phyloP scores from a whole-genome alignment of 2,329 filamentous ascomycete genomes.

The Claviceps spartinae region DNA sequence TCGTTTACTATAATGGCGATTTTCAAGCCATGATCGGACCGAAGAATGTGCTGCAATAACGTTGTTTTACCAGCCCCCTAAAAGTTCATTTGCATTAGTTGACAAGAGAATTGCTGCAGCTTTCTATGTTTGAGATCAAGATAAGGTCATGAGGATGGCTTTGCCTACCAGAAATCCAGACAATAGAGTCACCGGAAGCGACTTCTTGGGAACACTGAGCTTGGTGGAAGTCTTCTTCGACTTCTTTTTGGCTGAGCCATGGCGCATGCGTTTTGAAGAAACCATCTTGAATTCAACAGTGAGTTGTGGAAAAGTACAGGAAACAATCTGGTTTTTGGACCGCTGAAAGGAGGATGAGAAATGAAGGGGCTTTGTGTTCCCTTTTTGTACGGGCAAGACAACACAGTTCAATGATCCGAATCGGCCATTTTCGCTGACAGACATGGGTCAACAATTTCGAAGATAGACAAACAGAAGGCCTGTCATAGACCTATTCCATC shows the following conservation, averaged over 20 bases:
- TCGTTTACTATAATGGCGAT: slow-evolving; percentile 66
- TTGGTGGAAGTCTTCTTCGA: slow-evolving; percentile 2
- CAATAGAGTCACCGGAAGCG: slow-evolving; percentile 21
- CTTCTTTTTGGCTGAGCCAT: not conserved
- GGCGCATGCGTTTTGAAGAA: not conserved
- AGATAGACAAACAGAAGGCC: not conserved
- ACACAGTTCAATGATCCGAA: not conserved
- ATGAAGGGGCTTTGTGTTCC: no score
- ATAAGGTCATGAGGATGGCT: no score
- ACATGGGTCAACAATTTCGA: not conserved
- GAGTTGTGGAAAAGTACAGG: no score
- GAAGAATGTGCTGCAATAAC: slow-evolving; percentile 53
- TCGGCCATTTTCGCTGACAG: not conserved
- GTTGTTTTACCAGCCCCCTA: slow-evolving; percentile 61
- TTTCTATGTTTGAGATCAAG: no score
- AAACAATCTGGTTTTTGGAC: no score
- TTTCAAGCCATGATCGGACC: slow-evolving; percentile 50
- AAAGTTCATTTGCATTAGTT: no score
- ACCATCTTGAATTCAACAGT: not conserved
- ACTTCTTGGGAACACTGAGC: slow-evolving; percentile 8
- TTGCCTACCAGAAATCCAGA: slow-evolving; percentile 20
- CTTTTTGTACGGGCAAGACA: not conserved
- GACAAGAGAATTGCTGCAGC: no score
- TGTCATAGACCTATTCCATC: not conserved
- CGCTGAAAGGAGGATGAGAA: no score